Conservation (phyloP, 805 yeast species). For the Debaryomyces hansenii region DNA sequence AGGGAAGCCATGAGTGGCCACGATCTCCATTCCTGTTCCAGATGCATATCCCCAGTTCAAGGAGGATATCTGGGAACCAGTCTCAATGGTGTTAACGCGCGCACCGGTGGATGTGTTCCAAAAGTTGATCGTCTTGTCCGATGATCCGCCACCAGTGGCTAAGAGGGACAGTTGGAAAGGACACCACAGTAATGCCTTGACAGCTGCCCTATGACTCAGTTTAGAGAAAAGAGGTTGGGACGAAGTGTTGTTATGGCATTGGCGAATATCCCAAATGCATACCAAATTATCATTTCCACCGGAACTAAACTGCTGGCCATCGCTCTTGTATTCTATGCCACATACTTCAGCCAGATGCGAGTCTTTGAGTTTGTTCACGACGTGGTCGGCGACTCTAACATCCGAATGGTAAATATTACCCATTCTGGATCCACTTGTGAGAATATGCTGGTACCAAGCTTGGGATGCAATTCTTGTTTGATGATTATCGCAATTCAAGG, state of each 20-base stretch:
- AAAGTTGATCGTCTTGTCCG: constrained; percentile 84
- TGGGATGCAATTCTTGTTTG: constrained; percentile 76
- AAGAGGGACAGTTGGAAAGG: constrained; percentile 79
- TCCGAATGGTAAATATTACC: constrained; percentile 88
- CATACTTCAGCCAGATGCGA: constrained; percentile 86
- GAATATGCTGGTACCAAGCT: constrained; percentile 78
- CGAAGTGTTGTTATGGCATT: constrained; percentile 14
- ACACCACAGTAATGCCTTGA: constrained; percentile 93
- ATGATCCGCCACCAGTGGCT: constrained; percentile 97
- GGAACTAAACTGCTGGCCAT: constrained; percentile 82
- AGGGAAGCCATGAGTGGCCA: constrained; percentile 93
- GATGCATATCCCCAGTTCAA: constrained; percentile 83
- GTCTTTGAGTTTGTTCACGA: constrained; percentile 51
- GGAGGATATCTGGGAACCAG: constrained; percentile 94
- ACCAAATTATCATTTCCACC: constrained; percentile 96
- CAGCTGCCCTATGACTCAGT: constrained; percentile 87
- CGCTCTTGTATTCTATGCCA: constrained; percentile 82
- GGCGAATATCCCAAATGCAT: constrained; percentile 87
- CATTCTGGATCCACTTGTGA: constrained; percentile 84
- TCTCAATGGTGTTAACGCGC: constrained; percentile 79
- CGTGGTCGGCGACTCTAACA: constrained; percentile 80
- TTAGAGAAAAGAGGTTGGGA: constrained; percentile 67
- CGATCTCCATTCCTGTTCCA: constrained; percentile 78
- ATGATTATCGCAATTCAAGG: constrained; percentile 68
- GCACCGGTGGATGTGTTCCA: constrained; percentile 95